These are phyloP conservation scores for Lasiosphaeriaceae sp. DNA, from an alignment of 495 filamentous ascomycete genomes.

Conservation along the genomic window DNA sequence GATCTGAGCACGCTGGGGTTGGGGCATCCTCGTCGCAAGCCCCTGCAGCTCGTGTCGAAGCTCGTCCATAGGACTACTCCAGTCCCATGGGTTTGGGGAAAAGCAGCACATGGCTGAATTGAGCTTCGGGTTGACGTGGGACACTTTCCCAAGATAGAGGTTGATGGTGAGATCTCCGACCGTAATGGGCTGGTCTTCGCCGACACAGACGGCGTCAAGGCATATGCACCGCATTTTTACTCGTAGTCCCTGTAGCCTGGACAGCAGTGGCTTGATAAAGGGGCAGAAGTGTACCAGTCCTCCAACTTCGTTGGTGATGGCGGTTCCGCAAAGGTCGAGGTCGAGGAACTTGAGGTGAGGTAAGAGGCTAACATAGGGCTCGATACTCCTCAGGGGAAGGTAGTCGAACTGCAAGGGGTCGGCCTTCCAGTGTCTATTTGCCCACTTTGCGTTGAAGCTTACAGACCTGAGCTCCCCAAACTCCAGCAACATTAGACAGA, in stretches of 20 bases:
- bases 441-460: conserved; percentile 9
- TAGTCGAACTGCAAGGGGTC: conserved; percentile 10
- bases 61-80: conserved; percentile 8
- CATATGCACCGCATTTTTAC: conserved; percentile 15
- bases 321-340: conserved; percentile 16
- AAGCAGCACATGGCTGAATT: conserved; percentile 8
- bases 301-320: neutral
- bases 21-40: conserved; percentile 7
- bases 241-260: conserved; percentile 1
- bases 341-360: conserved; percentile 17
- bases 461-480: conserved; percentile 13
- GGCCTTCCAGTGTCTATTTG: conserved; percentile 12
- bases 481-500: conserved; percentile 9
- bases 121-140: conserved; percentile 21
- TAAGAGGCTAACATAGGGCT: conserved; percentile 10
- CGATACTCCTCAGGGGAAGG: conserved; percentile 7
- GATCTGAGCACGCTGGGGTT: conserved; percentile 12
- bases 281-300: conserved; percentile 14
- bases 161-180: conserved; percentile 11
- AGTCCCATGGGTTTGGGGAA: neutral
- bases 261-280: conserved; percentile 9
- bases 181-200: neutral
- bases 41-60: conserved; percentile 6
- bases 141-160: conserved; percentile 15
- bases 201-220: conserved; percentile 1